Percentiles rank a stretch among this genome's conserved stretches.
These are phyloP conservation scores for Roridomyces roridus DNA, from an alignment of 768 basidiomycete genomes.

Conservation along the genomic window DNA sequence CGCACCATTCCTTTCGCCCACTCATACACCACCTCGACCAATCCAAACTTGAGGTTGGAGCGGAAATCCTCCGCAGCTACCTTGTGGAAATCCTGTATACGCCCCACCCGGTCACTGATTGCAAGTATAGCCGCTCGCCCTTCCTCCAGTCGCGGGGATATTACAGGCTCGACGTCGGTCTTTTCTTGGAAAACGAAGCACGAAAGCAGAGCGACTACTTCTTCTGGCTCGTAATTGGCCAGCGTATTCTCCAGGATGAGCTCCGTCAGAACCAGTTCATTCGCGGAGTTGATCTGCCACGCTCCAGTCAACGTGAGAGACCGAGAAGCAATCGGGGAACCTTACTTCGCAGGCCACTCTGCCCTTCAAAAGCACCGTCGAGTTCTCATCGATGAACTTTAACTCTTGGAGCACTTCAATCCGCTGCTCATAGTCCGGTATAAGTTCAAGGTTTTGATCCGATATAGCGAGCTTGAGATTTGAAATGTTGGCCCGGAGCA, in stretches of 20 bases:
- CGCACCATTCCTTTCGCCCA: constrained; percentile 99
- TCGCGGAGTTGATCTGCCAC: constrained; percentile 93
- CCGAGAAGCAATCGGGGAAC: neutral
- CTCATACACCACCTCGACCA: constrained; percentile 97
- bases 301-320: neutral
- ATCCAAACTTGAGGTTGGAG: constrained; percentile 83
- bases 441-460: constrained; percentile 94
- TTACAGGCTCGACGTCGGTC: constrained; percentile 84
- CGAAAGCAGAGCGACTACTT: constrained; percentile 94
- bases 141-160: constrained; percentile 80
- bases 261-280: constrained; percentile 95
- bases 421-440: constrained; percentile 97
- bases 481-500: constrained; percentile 76
- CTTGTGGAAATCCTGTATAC: constrained; percentile 81
- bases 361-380: constrained; percentile 94
- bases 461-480: constrained; percentile 85
- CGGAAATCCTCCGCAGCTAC: constrained; percentile 83
- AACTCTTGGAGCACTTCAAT: constrained; percentile 90
- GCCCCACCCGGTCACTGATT: constrained; percentile 79
- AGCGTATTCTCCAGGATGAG: constrained; percentile 96
- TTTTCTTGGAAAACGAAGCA: constrained; percentile 99
- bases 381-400: constrained; percentile 94
- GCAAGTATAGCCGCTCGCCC: constrained; percentile 80
- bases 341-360: constrained; percentile 96
- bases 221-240: constrained; percentile 89